Evolutionary conservation across 257 asterid genomes (phyloP), one percentile per base, ranked within the genome.

Genomic region (Mentha longifolia): DNA sequence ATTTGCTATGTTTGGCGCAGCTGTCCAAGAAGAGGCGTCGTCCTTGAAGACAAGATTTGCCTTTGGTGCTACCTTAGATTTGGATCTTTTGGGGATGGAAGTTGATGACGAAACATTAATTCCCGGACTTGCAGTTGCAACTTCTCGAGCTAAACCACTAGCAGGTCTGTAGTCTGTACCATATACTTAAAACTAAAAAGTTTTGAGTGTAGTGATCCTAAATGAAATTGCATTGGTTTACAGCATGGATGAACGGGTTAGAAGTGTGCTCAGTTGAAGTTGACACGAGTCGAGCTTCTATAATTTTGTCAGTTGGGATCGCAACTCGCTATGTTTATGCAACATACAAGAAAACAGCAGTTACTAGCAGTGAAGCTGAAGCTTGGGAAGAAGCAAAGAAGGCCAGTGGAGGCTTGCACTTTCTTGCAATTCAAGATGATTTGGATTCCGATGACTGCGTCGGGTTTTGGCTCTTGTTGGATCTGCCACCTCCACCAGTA

Each of bases 171-270:
- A 45, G 97, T 92, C 31, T 3, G 3, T 46, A 45, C 5, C 55
- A 20, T 6, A 10, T 30, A 5, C 5, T 50, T 17, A 8, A 5
- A 5, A 14, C 54, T 47, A 6, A 47, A n/a, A 47, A 28, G 57
- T 51, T 17, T 1, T 39, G 43, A 9, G 51, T 14, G 54, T 2
- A 0, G 13, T 28, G 41, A 61, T 13, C 65, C 37, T 74, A 16
- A 41, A 41, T 46, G 12, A 41, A 51, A 14, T 67, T 28, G 28
- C 46, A 30, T 52, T 51, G 51, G 6, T 5, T 9, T 84, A 86
- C 85, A 94, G 98, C 92, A 51, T 94, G 97, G 98, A 94, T 94
- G 95, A 88, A 91, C 54, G 97, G 98, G 33, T 76, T 94, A 72
- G 98, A 91, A 82, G 88, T 94, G 10, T 87, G 92, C 66, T 83